phyloP scores from a whole-genome alignment of 495 filamentous ascomycete genomes.

The Penicillium steckii region DNA sequence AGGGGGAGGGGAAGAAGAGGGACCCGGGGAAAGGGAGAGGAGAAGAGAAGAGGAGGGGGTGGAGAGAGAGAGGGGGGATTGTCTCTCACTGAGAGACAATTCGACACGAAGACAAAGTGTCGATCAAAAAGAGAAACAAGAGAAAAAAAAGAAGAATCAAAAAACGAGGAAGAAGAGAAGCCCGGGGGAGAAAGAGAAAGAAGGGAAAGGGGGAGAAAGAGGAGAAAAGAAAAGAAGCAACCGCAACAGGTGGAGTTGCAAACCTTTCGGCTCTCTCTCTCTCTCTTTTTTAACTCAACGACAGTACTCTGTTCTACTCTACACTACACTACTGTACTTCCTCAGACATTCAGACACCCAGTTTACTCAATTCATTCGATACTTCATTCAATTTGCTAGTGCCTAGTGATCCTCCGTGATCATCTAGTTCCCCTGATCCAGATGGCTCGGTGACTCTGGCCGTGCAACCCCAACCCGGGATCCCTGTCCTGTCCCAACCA shows the following conservation, averaged over 20 bases:
- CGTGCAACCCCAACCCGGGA: slow-evolving; percentile 6
- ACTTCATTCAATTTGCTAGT: no score
- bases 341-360: neutral
- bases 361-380: no score
- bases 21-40: slow-evolving; percentile 11
- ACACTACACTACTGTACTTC: neutral
- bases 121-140: slow-evolving; percentile 17
- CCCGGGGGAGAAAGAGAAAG: slow-evolving; percentile 21
- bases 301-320: neutral
- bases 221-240: slow-evolving; percentile 25
- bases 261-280: slow-evolving; percentile 39
- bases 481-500: neutral
- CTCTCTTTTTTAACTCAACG: no score
- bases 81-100: slow-evolving; percentile 41
- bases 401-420: no score
- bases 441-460: neutral
- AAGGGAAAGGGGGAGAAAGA: slow-evolving; percentile 19
- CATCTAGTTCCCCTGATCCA: neutral
- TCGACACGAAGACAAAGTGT: slow-evolving; percentile 29
- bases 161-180: slow-evolving; percentile 28
- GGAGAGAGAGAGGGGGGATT: slow-evolving; percentile 6
- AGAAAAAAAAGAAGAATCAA: no score
- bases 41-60: slow-evolving; percentile 9
- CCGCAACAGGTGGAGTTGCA: slow-evolving; percentile 32
- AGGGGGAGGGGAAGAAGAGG: slow-evolving; percentile 22